Percentiles rank a stretch among this genome's conserved stretches.
These are phyloP conservation scores for Euryodendron excelsum DNA, from an alignment of 148 eudicot genomes.

Conservation along the genomic window DNA sequence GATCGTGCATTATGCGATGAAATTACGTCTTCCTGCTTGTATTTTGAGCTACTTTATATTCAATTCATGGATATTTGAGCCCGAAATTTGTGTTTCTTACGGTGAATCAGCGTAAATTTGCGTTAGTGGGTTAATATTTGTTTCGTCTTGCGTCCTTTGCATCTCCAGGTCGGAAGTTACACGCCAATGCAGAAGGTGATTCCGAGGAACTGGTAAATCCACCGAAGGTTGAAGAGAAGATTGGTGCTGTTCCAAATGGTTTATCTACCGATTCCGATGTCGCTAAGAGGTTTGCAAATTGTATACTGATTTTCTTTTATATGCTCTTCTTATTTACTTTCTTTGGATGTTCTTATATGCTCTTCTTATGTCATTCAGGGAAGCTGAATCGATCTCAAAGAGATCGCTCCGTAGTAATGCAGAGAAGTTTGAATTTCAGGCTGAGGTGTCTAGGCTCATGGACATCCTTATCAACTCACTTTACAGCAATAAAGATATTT, in stretches of 20 bases:
- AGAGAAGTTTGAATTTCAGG: constrained; percentile 97
- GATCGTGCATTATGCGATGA: not conserved
- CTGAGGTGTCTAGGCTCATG: constrained; percentile 99
- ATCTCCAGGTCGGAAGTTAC: constrained; percentile 64
- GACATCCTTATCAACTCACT: constrained; percentile 95
- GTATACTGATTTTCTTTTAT: not conserved
- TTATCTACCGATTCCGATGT: constrained; percentile 95
- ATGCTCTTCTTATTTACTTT: not conserved
- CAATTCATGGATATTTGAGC: not conserved
- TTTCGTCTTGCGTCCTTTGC: constrained; percentile 4
- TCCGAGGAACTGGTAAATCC: constrained; percentile 70
- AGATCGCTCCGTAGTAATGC: constrained; percentile 77
- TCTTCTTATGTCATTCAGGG: constrained; percentile 43
- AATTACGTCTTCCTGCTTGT: not conserved
- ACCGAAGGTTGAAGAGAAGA: constrained; percentile 87
- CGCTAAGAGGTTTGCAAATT: constrained; percentile 56
- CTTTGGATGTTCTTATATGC: not conserved
- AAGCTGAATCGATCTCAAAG: constrained; percentile 89
- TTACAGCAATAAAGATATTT: constrained; percentile 96
- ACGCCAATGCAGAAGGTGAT: constrained; percentile 76
- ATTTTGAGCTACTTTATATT: not conserved
- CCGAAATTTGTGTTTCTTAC: not conserved
- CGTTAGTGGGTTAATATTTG: not conserved
- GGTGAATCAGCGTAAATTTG: not conserved
- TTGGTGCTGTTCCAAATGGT: constrained; percentile 88